phyloP scores from a whole-genome alignment of 2,329 filamentous ascomycete species.

The Claviceps purpurea region DNA sequence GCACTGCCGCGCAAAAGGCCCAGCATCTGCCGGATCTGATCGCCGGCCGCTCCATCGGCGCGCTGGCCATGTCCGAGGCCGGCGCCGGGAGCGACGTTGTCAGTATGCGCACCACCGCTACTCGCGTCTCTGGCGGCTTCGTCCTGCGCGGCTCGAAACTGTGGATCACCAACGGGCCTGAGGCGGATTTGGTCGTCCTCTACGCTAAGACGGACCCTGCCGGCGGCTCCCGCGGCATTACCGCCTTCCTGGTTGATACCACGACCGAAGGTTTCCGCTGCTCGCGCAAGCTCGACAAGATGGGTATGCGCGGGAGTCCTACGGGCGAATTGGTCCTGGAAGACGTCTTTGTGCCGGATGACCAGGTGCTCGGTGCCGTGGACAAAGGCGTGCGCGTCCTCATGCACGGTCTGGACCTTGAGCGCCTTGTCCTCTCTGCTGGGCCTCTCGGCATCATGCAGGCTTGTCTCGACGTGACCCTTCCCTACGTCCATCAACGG shows the following conservation, averaged over 20 bases:
- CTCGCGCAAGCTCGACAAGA: conserved; percentile 86
- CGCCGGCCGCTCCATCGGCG: conserved; percentile 68
- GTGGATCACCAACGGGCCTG: conserved; percentile 98
- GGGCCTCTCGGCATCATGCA: conserved; percentile 94
- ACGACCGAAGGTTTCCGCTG: conserved; percentile 65
- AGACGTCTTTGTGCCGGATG: conserved; percentile 72
- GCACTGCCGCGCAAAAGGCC: conserved; percentile 62
- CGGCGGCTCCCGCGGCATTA: conserved; percentile 78
- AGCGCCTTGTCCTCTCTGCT: conserved; percentile 80
- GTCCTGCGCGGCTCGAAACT: conserved; percentile 85
- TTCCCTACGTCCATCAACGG: conserved; percentile 80
- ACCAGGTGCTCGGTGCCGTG: conserved; percentile 66
- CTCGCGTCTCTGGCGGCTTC: conserved; percentile 71
- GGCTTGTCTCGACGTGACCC: conserved; percentile 67
- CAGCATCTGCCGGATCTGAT: conserved; percentile 71
- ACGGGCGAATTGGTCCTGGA: conserved; percentile 91
- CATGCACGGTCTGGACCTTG: conserved; percentile 92
- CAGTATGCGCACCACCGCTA: conserved; percentile 81
- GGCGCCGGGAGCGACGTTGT: conserved; percentile 88
- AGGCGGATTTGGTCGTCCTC: conserved; percentile 87
- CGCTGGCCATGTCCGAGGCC: conserved; percentile 89
- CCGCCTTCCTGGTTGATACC: conserved; percentile 78
- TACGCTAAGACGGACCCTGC: conserved; percentile 88
- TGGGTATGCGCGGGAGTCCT: conserved; percentile 95
- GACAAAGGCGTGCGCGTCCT: conserved; percentile 79